These are phyloP conservation scores for Diaporthe eres DNA, from an alignment of 2,329 filamentous ascomycete species.

Conservation along the genomic window DNA sequence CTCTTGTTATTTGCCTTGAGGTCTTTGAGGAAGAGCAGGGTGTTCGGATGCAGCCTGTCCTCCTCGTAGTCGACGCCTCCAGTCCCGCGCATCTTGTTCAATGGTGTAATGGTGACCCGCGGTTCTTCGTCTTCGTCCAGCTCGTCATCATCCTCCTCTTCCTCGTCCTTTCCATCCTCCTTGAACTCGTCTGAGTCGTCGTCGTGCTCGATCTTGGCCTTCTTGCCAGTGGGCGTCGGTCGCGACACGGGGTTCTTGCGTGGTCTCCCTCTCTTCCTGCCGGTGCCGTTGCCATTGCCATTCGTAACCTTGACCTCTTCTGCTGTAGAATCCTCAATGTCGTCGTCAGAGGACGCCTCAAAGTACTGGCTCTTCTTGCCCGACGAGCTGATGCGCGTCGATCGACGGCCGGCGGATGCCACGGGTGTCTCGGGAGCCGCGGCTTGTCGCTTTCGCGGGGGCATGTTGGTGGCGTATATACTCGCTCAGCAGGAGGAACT, in stretches of 20 bases:
- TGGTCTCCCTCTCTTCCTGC: slow-evolving; percentile 24
- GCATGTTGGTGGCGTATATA: slow-evolving; percentile 16
- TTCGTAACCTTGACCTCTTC: slow-evolving; percentile 21
- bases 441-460: slow-evolving; percentile 29
- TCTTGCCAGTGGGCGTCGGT: slow-evolving; percentile 37
- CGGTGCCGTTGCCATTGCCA: slow-evolving; percentile 21
- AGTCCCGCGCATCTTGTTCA: slow-evolving; percentile 57
- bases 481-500: no score
- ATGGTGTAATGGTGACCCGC: slow-evolving; percentile 57
- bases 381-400: slow-evolving; percentile 60
- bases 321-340: neutral
- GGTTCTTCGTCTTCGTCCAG: slow-evolving; percentile 53
- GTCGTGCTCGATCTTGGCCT: slow-evolving; percentile 44
- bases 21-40: slow-evolving; percentile 69
- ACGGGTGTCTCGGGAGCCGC: slow-evolving; percentile 49
- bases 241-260: slow-evolving; percentile 34
- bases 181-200: slow-evolving; percentile 51
- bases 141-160: slow-evolving; percentile 55
- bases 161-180: slow-evolving; percentile 49
- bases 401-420: slow-evolving; percentile 58
- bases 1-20: slow-evolving; percentile 72
- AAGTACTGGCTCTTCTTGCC: slow-evolving; percentile 67
- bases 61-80: slow-evolving; percentile 65
- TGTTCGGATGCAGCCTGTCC: slow-evolving; percentile 69
- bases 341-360: slow-evolving; percentile 53